phyloP scores from a whole-genome alignment of 495 filamentous ascomycete species.

The Tuber microsphaerosporum region DNA sequence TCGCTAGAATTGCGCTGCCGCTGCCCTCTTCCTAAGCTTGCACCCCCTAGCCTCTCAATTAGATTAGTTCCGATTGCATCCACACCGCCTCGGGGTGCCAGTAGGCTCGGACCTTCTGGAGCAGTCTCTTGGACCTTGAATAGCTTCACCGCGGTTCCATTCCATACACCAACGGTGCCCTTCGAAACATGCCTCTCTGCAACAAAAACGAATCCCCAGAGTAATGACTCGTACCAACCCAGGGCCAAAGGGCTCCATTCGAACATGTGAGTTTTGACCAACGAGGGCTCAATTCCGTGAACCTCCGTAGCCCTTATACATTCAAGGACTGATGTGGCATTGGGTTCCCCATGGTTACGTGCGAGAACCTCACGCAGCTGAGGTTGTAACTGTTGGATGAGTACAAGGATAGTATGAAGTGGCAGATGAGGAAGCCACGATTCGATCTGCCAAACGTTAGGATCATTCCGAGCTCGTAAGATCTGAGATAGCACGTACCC shows the following conservation, averaged over 20 bases:
- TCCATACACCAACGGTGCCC: slow-evolving; percentile 93
- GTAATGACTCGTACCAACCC: slow-evolving; percentile 90
- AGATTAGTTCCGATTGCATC: slow-evolving; percentile 92
- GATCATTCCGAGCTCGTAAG: slow-evolving; percentile 17
- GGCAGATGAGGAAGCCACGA: slow-evolving; percentile 88
- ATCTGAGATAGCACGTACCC: slow-evolving; percentile 49
- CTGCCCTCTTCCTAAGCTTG: slow-evolving; percentile 43
- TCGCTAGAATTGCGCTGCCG: slow-evolving; percentile 15
- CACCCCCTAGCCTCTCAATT: slow-evolving; percentile 74
- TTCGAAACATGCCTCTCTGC: slow-evolving; percentile 80
- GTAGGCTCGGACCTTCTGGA: slow-evolving; percentile 68
- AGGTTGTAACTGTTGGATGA: slow-evolving; percentile 59
- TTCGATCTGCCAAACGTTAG: slow-evolving; percentile 61
- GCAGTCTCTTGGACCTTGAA: slow-evolving; percentile 85
- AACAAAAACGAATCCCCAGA: slow-evolving; percentile 94
- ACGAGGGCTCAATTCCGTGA: slow-evolving; percentile 64
- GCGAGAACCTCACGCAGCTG: slow-evolving; percentile 22
- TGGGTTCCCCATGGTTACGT: slow-evolving; percentile 30
- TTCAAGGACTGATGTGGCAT: slow-evolving; percentile 29
- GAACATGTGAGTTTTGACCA: slow-evolving; percentile 77
- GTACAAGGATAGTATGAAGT: slow-evolving; percentile 77
- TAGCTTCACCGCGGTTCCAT: slow-evolving; percentile 75
- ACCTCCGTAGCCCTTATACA: slow-evolving; percentile 46
- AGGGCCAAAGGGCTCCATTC: slow-evolving; percentile 89
- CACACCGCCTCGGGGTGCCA: slow-evolving; percentile 81